phyloP scores from a whole-genome alignment of 1,284 basidiomycete species.

The Ceratobasidium sp. region DNA sequence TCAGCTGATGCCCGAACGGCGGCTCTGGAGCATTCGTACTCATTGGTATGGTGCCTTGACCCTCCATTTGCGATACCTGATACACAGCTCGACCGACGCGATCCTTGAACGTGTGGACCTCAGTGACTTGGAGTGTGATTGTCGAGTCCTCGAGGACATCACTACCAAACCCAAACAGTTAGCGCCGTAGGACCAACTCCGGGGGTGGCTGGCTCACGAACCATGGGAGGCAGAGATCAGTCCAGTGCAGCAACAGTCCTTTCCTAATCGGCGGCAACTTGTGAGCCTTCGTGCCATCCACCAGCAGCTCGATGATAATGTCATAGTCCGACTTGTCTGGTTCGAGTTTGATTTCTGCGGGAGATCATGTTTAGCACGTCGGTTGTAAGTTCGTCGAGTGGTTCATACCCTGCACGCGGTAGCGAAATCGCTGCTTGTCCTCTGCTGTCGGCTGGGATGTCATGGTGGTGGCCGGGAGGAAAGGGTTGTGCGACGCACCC shows the following conservation, averaged over 20 bases:
- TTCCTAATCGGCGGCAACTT: constrained; percentile 14
- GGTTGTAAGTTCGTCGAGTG: too few species aligned
- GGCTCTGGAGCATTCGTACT: background rate
- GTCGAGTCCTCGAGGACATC: background rate
- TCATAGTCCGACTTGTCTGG: constrained; percentile 14
- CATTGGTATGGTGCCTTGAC: too few species aligned
- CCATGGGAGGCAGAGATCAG: background rate
- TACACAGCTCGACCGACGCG: too few species aligned
- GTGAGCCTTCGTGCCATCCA: background rate
- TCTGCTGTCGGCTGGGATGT: too few species aligned
- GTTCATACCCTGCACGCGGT: too few species aligned
- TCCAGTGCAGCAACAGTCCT: background rate
- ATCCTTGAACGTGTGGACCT: too few species aligned
- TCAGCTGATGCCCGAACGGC: background rate
- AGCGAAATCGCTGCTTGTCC: too few species aligned
- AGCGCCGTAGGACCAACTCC: too few species aligned
- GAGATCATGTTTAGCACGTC: too few species aligned
- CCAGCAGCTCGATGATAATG: background rate
- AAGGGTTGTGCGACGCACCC: too few species aligned
- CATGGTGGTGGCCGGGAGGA: too few species aligned
- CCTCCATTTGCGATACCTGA: background rate
- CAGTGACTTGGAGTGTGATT: background rate
- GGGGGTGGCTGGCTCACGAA: background rate
- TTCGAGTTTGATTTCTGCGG: constrained; percentile 10
- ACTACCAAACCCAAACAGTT: background rate